These are phyloP conservation scores for Aspergillus sp. DNA, from an alignment of 2,329 filamentous ascomycete species.

Conservation along the genomic window DNA sequence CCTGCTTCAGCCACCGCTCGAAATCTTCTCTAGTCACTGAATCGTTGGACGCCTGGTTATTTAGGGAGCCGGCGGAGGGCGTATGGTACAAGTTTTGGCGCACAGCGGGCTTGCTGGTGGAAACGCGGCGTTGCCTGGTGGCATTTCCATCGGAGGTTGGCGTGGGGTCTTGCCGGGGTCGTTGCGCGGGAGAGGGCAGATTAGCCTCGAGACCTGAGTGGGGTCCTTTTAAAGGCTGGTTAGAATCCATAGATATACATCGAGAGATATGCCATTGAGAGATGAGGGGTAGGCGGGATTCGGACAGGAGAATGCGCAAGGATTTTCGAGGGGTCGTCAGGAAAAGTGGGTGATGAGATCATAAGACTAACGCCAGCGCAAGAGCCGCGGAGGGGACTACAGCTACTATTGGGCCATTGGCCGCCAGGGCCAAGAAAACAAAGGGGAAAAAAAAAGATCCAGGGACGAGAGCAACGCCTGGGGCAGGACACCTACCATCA, in stretches of 20 bases:
- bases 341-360: conserved; percentile 19
- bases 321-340: background rate
- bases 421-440: conserved; percentile 8
- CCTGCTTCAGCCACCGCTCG: conserved; percentile 23
- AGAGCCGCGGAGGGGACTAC: conserved; percentile 18
- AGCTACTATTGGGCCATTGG: conserved; percentile 18
- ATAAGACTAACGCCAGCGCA: conserved; percentile 15
- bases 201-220: conserved; percentile 27
- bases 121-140: conserved; percentile 30
- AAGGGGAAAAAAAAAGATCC: conserved; percentile 7
- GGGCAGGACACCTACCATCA: conserved; percentile 30
- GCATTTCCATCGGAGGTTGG: conserved; percentile 22
- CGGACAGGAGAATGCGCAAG: conserved; percentile 3
- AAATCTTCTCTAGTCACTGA: conserved; percentile 25
- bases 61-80: conserved; percentile 30
- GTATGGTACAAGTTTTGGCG: conserved; percentile 24
- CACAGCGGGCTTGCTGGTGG: conserved; percentile 28
- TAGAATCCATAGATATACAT: conserved; percentile 23
- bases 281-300: background rate
- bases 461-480: conserved; percentile 12
- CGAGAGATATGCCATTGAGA: background rate
- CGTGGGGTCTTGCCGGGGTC: conserved; percentile 18
- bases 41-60: conserved; percentile 28
- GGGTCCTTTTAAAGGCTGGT: conserved; percentile 29
- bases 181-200: conserved; percentile 25